These are phyloP conservation scores for Dispira simplex DNA, from an alignment of 192 early-diverging fungal genomes.

Conservation along the genomic window DNA sequence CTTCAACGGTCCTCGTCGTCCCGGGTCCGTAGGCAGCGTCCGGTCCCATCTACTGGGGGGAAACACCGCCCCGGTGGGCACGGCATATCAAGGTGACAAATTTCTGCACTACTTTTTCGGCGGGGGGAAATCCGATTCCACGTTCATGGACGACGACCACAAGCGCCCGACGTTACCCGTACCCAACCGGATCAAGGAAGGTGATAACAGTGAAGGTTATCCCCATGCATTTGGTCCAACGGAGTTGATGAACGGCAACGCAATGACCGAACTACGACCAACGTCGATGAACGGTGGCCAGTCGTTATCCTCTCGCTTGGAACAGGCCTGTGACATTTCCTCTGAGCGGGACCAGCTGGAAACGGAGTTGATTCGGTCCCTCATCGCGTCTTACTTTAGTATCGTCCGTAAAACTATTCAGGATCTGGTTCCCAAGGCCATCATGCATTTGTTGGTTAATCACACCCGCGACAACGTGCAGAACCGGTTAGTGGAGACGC, in stretches of 20 bases:
- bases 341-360: conserved; percentile 59
- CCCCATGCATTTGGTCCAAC: background rate
- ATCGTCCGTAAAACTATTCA: conserved; percentile 69
- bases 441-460: conserved; percentile 72
- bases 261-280: background rate
- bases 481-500: conserved; percentile 53
- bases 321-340: background rate
- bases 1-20: background rate
- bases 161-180: conserved; percentile 8
- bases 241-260: background rate
- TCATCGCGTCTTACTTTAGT: conserved; percentile 63
- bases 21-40: conserved; percentile 8
- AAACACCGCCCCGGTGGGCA: background rate
- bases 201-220: background rate
- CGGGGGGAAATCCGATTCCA: conserved; percentile 19
- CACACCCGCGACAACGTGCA: conserved; percentile 55
- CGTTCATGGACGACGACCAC: background rate
- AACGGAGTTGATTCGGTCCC: conserved; percentile 58
- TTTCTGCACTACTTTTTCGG: conserved; percentile 31
- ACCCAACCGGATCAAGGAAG: conserved; percentile 9
- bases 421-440: conserved; percentile 65
- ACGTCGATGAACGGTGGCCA: background rate
- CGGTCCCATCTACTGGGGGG: background rate
- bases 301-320: background rate
- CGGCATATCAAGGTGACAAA: conserved; percentile 19